Conservation (phyloP, 306 rosid species). For the Quercus mongolica region DNA sequence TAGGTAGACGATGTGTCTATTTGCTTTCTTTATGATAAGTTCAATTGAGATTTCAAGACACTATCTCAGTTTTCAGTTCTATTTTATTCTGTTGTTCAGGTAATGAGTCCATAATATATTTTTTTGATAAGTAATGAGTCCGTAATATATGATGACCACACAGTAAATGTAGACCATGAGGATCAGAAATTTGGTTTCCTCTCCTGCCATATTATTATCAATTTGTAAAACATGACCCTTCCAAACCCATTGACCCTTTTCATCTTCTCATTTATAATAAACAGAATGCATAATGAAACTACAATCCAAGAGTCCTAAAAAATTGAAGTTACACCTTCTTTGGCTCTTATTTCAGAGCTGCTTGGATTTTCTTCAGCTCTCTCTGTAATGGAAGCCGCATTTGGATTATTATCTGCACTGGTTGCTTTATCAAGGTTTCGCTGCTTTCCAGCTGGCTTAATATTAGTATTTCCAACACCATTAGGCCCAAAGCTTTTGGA, state of each 20-base stretch:
- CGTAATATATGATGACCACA: not conserved
- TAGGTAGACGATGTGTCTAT: not conserved
- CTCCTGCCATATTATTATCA: not conserved
- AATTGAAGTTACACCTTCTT: conserved; percentile 62
- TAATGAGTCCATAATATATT: not conserved
- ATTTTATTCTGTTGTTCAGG: not conserved
- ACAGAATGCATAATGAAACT: too few relatives aligned
- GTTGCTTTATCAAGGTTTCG: conserved; percentile 32
- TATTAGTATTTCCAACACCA: conserved; percentile 28
- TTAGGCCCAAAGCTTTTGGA: conserved; percentile 36
- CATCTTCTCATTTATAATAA: not conserved
- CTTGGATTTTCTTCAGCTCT: conserved; percentile 66
- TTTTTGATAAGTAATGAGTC: not conserved
- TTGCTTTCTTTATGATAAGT: not conserved
- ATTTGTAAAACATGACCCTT: not conserved
- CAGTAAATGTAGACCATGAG: not conserved
- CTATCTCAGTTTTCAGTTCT: not conserved
- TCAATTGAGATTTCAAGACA: not conserved
- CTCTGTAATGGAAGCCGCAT: conserved; percentile 31
- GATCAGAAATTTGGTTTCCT: not conserved
- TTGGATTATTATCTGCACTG: conserved; percentile 15
- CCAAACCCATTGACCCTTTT: not conserved
- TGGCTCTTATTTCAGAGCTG: conserved; percentile 73
- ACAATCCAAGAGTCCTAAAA: conserved; percentile 3
- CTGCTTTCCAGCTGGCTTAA: conserved; percentile 25